A percentile compares a stretch with the other conserved stretches of the same genome.
Conservation (phyloP, 148 eudicot species). For the Spergularia marina region DNA sequence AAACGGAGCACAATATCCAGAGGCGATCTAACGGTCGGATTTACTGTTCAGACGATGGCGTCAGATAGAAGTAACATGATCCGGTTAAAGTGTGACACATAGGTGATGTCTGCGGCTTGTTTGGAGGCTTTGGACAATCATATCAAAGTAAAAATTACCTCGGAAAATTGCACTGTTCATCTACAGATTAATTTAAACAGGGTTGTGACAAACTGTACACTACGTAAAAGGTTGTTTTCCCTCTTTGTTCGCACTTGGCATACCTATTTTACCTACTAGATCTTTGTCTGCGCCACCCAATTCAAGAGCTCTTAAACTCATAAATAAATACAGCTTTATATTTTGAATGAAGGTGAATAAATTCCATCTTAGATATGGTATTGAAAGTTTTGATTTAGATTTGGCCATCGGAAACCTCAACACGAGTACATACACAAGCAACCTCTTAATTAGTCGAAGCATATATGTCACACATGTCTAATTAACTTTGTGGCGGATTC, state of each 20-base stretch:
- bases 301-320: neutral
- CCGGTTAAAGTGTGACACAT: conserved; percentile 16
- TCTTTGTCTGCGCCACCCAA: conserved; percentile 3
- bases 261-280: conserved; percentile 17
- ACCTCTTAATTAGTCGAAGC: neutral
- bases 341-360: too few relatives aligned
- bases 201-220: conserved; percentile 23
- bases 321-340: neutral
- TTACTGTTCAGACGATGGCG: conserved; percentile 17
- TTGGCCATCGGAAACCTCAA: too few relatives aligned
- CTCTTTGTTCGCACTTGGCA: neutral
- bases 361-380: neutral
- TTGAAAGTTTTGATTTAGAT: neutral
- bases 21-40: conserved; percentile 9
- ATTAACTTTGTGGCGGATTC: too few relatives aligned
- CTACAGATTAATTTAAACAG: neutral
- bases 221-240: conserved; percentile 19
- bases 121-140: conserved; percentile 11
- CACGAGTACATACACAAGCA: too few relatives aligned
- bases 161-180: conserved; percentile 26
- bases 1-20: conserved; percentile 7
- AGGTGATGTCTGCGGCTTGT: conserved; percentile 11
- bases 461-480: neutral
- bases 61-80: neutral
- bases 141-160: conserved; percentile 18